Base-by-base conservation (phyloP, 768 basidiomycete species). In the Suillus cothurnatus region DNA sequence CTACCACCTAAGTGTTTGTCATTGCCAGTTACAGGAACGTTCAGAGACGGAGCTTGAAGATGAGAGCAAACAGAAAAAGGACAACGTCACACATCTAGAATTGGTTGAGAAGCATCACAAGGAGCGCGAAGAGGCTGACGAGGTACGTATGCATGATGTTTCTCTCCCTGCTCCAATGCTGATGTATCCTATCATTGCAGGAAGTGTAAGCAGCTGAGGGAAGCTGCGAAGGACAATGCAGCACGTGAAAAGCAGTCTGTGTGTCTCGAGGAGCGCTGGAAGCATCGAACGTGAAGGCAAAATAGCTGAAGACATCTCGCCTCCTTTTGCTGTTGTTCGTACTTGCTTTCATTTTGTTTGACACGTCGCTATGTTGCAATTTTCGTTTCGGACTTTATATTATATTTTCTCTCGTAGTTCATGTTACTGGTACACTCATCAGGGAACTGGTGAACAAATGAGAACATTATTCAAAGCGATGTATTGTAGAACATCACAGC, bases 241-340 rank as follows among this genome's bases (percentile, higher is more conserved):
- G 80, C 82, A 26, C 86, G 87, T 65, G 77, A 64, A 53, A 90
- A 94, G 75, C 85, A 90, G 64, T 91, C 93, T 66, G 91, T 98
- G 34, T 85, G 88, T 50, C 79, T 95, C 2, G 85, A 89, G 64
- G 97, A 98, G 75, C 91, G 91, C 71, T 85, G 87, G 67, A 99
- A 98, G 77, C 93, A 96, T 68, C 91, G 1, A 84, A 81, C 31
- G 78, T 80, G 64, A 95, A 95, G 76, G 83, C 85, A 14, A 97
- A 97, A 85, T 98, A 98, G 76, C 74, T 95, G 61, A 93, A 90
- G 78, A 99, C 98, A 78, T 36, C 15, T 38, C 23, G 8, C 36
- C 31, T 17, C 23, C 19, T 39, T 26, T 21, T 5, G 31, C 12
- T n/a, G 21, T 45, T 2, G 26, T 26, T 34, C 17, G 26, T 56